Percentiles rank a stretch among this genome's conserved stretches.
These are phyloP conservation scores for Juncus inflexus DNA, from an alignment of 176 grass and related monocot species.

Conservation along the genomic window DNA sequence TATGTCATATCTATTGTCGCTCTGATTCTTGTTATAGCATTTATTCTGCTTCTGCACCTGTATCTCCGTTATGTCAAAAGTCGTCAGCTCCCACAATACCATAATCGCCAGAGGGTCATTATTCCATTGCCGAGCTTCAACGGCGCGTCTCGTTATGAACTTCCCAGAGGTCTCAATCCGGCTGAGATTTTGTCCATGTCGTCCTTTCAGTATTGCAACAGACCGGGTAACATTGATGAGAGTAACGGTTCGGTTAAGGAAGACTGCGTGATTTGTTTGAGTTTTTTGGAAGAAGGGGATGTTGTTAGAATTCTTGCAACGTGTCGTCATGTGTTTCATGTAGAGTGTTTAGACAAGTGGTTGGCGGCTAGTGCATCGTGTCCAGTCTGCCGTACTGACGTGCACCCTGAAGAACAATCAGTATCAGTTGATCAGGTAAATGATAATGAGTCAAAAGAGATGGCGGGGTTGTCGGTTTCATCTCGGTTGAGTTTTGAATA, in stretches of 20 bases:
- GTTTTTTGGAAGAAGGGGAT: conserved; percentile 28
- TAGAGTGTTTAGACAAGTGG: conserved; percentile 29
- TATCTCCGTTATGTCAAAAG: conserved; percentile 20
- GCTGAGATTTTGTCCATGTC: conserved; percentile 6
- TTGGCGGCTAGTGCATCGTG: conserved; percentile 19
- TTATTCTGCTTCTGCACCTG: conserved; percentile 26
- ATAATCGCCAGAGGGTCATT: not conserved
- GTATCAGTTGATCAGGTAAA: not conserved
- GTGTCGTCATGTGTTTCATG: conserved; percentile 28
- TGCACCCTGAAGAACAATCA: not conserved
- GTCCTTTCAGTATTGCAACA: conserved; percentile 18
- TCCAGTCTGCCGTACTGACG: conserved; percentile 27
- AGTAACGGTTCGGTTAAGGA: not conserved
- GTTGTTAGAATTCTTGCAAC: conserved; percentile 11
- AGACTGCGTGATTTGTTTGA: conserved; percentile 31
- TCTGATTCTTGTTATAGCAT: conserved; percentile 15
- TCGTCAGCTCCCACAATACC: not conserved
- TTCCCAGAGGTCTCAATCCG: conserved; percentile 16
- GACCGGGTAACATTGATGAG: not conserved
- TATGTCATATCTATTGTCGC: conserved; percentile 13
- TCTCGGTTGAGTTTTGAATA: conserved; percentile 20
- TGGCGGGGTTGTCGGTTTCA: conserved; percentile 8
- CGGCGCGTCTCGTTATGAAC: not conserved
- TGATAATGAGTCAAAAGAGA: not conserved
- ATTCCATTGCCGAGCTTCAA: not conserved